Base-by-base conservation (phyloP, 352 stramenopile species). In the Discostella stelligera region DNA sequence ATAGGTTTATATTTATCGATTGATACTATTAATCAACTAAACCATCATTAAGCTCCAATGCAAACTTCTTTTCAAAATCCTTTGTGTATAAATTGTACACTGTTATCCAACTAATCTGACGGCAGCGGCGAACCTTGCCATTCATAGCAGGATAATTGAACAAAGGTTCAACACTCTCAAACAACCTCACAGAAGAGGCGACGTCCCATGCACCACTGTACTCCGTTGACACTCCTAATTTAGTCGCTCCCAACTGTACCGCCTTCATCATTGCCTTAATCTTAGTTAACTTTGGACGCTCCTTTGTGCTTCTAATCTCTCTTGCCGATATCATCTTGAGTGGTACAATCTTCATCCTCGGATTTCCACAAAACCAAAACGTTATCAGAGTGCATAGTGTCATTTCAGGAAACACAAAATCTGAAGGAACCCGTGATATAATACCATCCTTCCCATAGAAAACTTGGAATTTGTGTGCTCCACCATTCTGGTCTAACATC, bases 391-490 rank as follows among this genome's bases (percentile, higher is more conserved):
- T 25, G n/a, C 37, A 55, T 18, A 67, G 44, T 14, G 41, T 37
- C 60, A 67, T 67, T 16, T 67, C 25, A 25, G 60, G 60, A 21
- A 67, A 67, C 18, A 67, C 18, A 41, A 56, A 67, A 14, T 67
- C 37, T 32, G 23, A 44, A 39, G 53, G 53, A 60, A 37, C 23
- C 20, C n/a, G 23, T 11, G 13, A 18, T 39, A 27, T 37, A 18
- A 46, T 61, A 27, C 53, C 53, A 61, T 37, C 18, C 13, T 13
- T 18, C 53, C 13, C 30, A 20, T 44, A 61, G 39, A 61, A 61
- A 46, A 46, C 30, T 9, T 61, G 53, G 39, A 61, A 61, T 37
- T 61, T 61, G 2, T 37, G 53, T 37, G 7, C 10, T 16, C 53
- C 25, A 20, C 20, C 52, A 41, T 61, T 37, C 23, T 41, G 18